Evolutionary conservation across 768 basidiomycete species (phyloP), one percentile per base, ranked within the genome.

Genomic region (Naematelia aurantialba): DNA sequence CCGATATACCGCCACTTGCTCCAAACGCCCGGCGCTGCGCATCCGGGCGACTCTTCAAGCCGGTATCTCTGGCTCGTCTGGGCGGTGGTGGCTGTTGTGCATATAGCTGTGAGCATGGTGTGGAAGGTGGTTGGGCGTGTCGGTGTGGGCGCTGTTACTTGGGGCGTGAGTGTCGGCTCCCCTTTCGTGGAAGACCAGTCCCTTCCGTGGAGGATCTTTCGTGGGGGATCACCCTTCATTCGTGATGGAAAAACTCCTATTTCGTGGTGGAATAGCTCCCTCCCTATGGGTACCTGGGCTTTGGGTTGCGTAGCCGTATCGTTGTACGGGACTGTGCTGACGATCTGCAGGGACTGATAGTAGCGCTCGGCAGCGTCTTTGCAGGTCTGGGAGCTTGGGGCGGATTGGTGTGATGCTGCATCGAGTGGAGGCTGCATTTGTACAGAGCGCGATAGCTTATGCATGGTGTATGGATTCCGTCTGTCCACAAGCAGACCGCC

Each of bases 341-440:
- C 61, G 51, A 53, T n/a, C 4, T 22, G 31, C 44, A 76, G 75
- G 74, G 73, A n/a, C 55, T 76, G 58, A 74, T 76, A 45, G 64
- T 76, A 12, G 69, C 75, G 12, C 66, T 76, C 3, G 75, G 71
- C 1, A 69, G 65, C 45, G 62, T 76, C 1, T 76, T 76, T 61
- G 73, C 73, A 8, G 75, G 75, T 34, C 54, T 76, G 8, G 75
- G 75, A 39, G 65, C 59, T 34, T 76, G 72, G 72, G 72, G 72
- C 24, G 72, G 72, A 3, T 44, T 74, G 4, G 72, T 74, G 0
- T 73, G 55, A 63, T 19, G n/a, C 12, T 52, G 34, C 34, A 39
- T 39, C 8, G 34, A 39, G 34, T 39, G 34, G 34, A 39, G 34
- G 17, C 17, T 39, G 17, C 17, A 39, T 39, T 39, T 31, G 17